phyloP scores from a whole-genome alignment of 176 grass and related monocot genomes.

The Phyllostachys edulis region DNA sequence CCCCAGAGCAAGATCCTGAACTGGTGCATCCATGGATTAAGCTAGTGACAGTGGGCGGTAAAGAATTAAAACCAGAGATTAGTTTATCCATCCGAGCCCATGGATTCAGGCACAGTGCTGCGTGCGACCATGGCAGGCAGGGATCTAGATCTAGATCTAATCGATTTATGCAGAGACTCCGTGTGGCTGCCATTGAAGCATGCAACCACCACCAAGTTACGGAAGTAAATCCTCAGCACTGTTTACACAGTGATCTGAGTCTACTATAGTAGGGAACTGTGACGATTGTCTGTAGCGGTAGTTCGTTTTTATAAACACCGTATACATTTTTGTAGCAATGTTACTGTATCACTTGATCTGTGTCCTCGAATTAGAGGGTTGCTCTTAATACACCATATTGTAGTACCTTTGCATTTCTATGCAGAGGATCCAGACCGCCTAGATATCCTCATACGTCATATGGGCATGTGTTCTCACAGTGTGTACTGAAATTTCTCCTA shows the following conservation, averaged over 20 bases:
- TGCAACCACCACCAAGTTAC: neutral
- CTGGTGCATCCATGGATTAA: slow-evolving; percentile 11
- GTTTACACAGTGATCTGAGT: too few relatives aligned
- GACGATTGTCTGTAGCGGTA: too few relatives aligned
- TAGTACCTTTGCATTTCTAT: too few relatives aligned
- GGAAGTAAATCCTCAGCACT: too few relatives aligned
- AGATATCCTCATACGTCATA: too few relatives aligned
- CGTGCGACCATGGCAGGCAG: neutral
- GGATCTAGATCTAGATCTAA: slow-evolving; percentile 34
- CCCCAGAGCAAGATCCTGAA: slow-evolving; percentile 34
- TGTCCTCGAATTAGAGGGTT: too few relatives aligned
- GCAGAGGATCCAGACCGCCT: too few relatives aligned
- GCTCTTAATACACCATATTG: too few relatives aligned
- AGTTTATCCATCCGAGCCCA: neutral
- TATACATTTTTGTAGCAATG: too few relatives aligned
- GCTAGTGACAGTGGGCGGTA: neutral
- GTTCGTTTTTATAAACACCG: too few relatives aligned
- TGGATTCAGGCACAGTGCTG: slow-evolving; percentile 9
- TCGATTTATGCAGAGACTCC: neutral
- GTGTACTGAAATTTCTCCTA: neutral
- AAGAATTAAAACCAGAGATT: neutral
- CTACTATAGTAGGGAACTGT: too few relatives aligned
- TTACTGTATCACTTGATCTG: too few relatives aligned
- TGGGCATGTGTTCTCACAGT: neutral
- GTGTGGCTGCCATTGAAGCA: neutral